Percentiles rank a stretch among this genome's conserved stretches.
These are phyloP conservation scores for Mitragyna speciosa DNA, from an alignment of 257 asterid species.

Conservation along the genomic window DNA sequence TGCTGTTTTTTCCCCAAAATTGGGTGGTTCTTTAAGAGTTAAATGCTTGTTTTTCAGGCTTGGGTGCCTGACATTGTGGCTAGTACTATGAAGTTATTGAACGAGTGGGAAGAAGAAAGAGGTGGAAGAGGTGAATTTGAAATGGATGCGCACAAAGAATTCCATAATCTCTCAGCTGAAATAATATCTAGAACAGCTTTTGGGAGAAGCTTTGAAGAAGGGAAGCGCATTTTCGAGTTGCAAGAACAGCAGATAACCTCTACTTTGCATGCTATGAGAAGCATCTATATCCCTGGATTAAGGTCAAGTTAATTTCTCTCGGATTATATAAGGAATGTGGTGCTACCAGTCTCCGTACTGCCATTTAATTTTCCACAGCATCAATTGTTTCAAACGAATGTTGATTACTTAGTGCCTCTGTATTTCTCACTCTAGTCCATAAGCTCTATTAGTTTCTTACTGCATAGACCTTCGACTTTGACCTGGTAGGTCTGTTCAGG, in stretches of 20 bases:
- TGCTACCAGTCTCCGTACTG: no score
- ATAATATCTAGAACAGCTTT: constrained; percentile 53
- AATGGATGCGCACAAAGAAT: constrained; percentile 38
- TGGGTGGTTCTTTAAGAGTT: neutral
- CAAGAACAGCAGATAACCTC: constrained; percentile 50
- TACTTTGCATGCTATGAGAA: constrained; percentile 43
- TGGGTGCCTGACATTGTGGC: constrained; percentile 23
- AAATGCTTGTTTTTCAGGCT: neutral
- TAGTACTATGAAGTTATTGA: constrained; percentile 20
- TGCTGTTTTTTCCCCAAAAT: no score
- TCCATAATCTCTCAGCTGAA: constrained; percentile 51
- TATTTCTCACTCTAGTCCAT: no score
- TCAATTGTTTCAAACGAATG: no score
- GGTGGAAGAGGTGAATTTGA: constrained; percentile 30
- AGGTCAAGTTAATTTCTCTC: no score
- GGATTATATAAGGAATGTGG: no score
- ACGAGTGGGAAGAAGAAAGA: constrained; percentile 37
- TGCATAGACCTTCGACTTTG: no score
- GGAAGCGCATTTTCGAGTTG: constrained; percentile 46
- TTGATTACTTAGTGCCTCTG: no score
- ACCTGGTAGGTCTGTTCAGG: no score
- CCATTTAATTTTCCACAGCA: no score
- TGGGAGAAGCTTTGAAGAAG: constrained; percentile 56
- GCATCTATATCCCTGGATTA: constrained; percentile 24
- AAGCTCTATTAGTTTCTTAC: no score